phyloP scores from a whole-genome alignment of 176 grass and related monocot species.

The Aegilops umbellulata region DNA sequence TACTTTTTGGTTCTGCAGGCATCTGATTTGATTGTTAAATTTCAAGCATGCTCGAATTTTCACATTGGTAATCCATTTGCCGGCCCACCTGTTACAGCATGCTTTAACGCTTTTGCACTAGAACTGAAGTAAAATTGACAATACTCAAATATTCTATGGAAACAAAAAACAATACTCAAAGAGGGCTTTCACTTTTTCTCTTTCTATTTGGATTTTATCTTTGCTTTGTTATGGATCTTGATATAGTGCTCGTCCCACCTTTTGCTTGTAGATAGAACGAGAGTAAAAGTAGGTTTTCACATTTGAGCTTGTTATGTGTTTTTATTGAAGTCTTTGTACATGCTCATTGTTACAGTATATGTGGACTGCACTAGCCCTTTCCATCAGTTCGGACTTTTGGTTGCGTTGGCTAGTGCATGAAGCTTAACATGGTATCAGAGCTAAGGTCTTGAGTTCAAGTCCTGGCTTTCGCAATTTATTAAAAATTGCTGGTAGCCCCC shows the following conservation, averaged over 20 bases:
- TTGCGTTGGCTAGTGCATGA: no score
- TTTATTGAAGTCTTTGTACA: background rate
- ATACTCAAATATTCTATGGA: background rate
- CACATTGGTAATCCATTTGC: slow-evolving; percentile 67
- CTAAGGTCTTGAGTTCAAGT: no score
- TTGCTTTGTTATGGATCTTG: slow-evolving; percentile 5
- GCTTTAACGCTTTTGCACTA: background rate
- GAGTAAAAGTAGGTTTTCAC: background rate
- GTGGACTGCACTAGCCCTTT: no score
- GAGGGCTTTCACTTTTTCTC: background rate
- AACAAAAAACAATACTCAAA: background rate
- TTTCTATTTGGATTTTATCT: background rate
- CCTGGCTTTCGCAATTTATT: no score
- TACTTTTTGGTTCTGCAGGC: slow-evolving; percentile 45
- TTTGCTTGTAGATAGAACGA: slow-evolving; percentile 7
- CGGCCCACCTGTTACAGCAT: background rate
- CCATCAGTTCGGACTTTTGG: no score
- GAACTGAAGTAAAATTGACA: background rate
- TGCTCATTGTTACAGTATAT: no score
- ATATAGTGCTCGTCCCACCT: background rate
- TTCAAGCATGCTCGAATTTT: slow-evolving; percentile 72
- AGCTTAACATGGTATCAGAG: no score
- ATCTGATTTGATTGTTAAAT: slow-evolving; percentile 65
- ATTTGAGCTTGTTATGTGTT: background rate
- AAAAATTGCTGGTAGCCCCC: no score